Conservation (phyloP, 768 basidiomycete species). For the Hebeloma cylindrosporum region DNA sequence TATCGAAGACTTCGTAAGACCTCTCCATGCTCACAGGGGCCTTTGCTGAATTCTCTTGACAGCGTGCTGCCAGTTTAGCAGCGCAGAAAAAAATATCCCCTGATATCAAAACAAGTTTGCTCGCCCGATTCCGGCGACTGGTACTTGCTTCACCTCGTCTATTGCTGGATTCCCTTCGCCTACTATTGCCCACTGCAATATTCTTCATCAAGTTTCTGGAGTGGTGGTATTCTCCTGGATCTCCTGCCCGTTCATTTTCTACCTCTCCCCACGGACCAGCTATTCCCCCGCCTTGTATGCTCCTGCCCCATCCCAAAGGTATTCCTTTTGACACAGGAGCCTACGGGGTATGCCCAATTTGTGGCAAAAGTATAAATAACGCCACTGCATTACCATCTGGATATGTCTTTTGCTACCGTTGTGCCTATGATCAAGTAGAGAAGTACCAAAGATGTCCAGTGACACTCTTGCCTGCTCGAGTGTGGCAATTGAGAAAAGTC, state of each 20-base stretch:
- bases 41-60: conserved; percentile 3
- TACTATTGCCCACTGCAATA: conserved; percentile 83
- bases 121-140: conserved; percentile 45
- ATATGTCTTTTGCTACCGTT: conserved; percentile 94
- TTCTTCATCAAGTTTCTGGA: conserved; percentile 96
- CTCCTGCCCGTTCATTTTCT: conserved; percentile 75
- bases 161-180: conserved; percentile 73
- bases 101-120: conserved; percentile 34
- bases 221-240: conserved; percentile 98
- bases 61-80: conserved; percentile 43
- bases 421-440: conserved; percentile 82
- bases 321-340: conserved; percentile 57
- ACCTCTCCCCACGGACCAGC: conserved; percentile 63
- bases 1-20: conserved; percentile 73
- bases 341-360: conserved; percentile 88
- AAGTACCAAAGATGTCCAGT: conserved; percentile 82
- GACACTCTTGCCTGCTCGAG: conserved; percentile 71
- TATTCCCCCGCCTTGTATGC: conserved; percentile 74
- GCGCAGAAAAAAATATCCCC: conserved; percentile 30
- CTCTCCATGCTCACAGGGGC: conserved; percentile 4
- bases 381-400: conserved; percentile 90
- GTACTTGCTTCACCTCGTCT: conserved; percentile 57
- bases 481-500: conserved; percentile 87
- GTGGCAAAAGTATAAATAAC: conserved; percentile 70
- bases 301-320: conserved; percentile 73